Conservation (phyloP, 305 asterid genomes). For the Rubia occidens region DNA sequence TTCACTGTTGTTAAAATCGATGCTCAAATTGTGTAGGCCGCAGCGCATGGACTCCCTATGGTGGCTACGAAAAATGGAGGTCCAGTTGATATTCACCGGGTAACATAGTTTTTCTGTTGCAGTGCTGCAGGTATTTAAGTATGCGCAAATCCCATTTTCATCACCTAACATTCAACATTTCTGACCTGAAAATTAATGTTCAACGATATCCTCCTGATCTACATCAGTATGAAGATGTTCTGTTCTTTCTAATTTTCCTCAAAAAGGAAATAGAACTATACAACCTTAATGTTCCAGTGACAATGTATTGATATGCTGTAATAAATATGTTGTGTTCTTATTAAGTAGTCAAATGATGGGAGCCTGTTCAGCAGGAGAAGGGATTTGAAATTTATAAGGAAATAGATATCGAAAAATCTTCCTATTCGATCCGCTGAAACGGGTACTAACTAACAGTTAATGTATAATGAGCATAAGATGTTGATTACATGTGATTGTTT, state of each 20-base stretch:
- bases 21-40: constrained; percentile 47
- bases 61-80: constrained; percentile 96
- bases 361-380: not conserved
- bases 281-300: not conserved
- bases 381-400: not conserved
- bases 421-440: not conserved
- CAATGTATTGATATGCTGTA: not conserved
- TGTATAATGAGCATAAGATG: not conserved
- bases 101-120: constrained; percentile 17
- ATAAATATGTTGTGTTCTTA: not conserved
- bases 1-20: constrained; percentile 8
- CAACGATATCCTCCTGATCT: not conserved
- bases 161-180: not conserved
- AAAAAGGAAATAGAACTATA: not conserved
- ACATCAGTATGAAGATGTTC: not conserved
- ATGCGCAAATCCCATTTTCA: not conserved
- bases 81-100: constrained; percentile 90
- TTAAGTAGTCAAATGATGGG: not conserved
- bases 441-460: not conserved
- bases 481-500: not conserved
- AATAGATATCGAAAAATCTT: not conserved
- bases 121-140: not conserved
- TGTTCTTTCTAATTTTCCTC: not conserved
- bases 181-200: not conserved
- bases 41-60: constrained; percentile 92